These are phyloP conservation scores for Neurospora sp. DNA, from an alignment of 495 filamentous ascomycete species.

Conservation along the genomic window DNA sequence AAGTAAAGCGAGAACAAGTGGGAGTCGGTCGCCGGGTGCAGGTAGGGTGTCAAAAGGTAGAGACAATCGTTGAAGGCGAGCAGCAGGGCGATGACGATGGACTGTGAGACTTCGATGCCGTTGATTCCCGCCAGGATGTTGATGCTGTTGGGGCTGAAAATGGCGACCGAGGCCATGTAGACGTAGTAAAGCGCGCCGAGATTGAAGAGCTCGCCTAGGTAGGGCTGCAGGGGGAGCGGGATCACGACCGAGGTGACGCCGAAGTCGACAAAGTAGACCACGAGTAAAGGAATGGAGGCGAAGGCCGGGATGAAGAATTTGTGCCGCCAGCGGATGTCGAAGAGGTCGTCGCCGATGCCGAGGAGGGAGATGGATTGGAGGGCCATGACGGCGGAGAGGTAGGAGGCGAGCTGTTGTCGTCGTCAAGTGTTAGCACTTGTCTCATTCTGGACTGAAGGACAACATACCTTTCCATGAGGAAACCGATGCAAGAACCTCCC, in stretches of 20 bases:
- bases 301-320: slow-evolving; percentile 96
- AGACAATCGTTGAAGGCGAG: slow-evolving; percentile 75
- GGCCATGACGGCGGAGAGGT: slow-evolving; percentile 85
- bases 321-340: slow-evolving; percentile 98
- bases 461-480: slow-evolving; percentile 71
- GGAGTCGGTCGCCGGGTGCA: slow-evolving; percentile 88
- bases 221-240: slow-evolving; percentile 70
- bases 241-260: slow-evolving; percentile 92
- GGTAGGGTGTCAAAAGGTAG: slow-evolving; percentile 69
- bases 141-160: slow-evolving; percentile 96
- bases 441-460: not conserved
- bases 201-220: slow-evolving; percentile 71
- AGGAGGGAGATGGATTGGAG: slow-evolving; percentile 83
- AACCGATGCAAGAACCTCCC: slow-evolving; percentile 83
- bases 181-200: slow-evolving; percentile 86
- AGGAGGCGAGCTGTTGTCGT: slow-evolving; percentile 67
- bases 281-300: slow-evolving; percentile 84
- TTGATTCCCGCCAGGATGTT: slow-evolving; percentile 98
- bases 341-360: slow-evolving; percentile 89
- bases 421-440: not conserved
- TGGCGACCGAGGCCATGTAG: slow-evolving; percentile 91
- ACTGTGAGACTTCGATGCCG: slow-evolving; percentile 92
- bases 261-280: slow-evolving; percentile 97
- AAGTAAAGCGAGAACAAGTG: slow-evolving; percentile 95
- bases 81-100: slow-evolving; percentile 76